Conservation (phyloP, 352 stramenopile genomes). For the Phytophthora lateralis region DNA sequence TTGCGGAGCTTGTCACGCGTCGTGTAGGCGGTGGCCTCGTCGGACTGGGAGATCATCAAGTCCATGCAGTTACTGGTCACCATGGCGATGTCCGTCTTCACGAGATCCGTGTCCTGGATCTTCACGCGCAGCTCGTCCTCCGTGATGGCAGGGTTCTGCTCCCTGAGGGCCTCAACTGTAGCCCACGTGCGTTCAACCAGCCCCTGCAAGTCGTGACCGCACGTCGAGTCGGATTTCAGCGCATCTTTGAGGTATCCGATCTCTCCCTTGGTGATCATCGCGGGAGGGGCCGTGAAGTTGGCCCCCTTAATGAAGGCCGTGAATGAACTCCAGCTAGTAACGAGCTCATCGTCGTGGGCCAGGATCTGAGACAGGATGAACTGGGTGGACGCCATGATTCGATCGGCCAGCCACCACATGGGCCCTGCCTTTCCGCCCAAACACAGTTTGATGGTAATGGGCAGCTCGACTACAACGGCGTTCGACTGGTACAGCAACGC, state of each 20-base stretch:
- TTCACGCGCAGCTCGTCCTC: constrained; percentile 33
- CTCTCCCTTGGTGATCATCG: constrained; percentile 25
- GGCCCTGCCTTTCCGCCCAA: constrained; percentile 22
- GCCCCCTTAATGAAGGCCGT: constrained; percentile 26
- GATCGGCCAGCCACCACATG: constrained; percentile 25
- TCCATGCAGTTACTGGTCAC: constrained; percentile 41
- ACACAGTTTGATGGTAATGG: constrained; percentile 47
- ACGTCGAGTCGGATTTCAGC: constrained; percentile 34
- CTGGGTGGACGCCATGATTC: constrained; percentile 23
- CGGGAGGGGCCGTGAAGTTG: constrained; percentile 28
- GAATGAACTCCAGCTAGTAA: constrained; percentile 28
- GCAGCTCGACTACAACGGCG: constrained; percentile 44
- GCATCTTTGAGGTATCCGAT: constrained; percentile 34
- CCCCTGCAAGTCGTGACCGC: constrained; percentile 32
- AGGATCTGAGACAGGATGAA: constrained; percentile 30
- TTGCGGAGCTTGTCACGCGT: constrained; percentile 33
- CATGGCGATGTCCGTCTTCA: constrained; percentile 39
- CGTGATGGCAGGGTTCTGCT: constrained; percentile 26
- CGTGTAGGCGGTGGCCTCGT: constrained; percentile 23
- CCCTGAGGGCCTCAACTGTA: constrained; percentile 23
- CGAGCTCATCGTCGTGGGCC: constrained; percentile 16
- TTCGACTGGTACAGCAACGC: constrained; percentile 45
- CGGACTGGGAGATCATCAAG: constrained; percentile 24
- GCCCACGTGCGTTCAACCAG: constrained; percentile 23
- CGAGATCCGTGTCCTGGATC: constrained; percentile 36